Evolutionary conservation across 2,329 filamentous ascomycete species (phyloP).

Genomic region (Curvularia sp.): DNA sequence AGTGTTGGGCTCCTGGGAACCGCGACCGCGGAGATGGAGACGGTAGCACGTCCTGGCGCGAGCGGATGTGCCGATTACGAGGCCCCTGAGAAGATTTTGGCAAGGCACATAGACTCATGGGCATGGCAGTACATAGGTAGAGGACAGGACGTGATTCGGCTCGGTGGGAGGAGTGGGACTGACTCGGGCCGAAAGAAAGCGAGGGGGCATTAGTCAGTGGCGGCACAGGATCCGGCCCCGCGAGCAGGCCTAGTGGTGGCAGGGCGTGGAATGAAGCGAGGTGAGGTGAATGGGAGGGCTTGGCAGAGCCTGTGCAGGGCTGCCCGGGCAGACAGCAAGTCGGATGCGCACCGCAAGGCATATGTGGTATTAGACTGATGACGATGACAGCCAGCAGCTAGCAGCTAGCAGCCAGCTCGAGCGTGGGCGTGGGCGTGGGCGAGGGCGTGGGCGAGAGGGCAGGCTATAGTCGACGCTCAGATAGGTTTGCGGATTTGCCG

Average conservation of each 20-base stretch:
- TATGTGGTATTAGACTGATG: conserved; percentile 13
- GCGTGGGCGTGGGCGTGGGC: no score
- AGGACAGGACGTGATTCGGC: conserved; percentile 16
- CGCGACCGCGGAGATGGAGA: conserved; percentile 29
- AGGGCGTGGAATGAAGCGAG: neutral
- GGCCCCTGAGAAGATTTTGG: conserved; percentile 25
- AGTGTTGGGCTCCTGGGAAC: conserved; percentile 29
- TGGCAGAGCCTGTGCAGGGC: neutral
- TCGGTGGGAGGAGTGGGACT: conserved; percentile 15
- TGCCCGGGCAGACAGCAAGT: neutral
- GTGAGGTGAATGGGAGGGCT: neutral
- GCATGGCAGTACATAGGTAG: neutral
- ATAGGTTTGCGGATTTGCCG: conserved; percentile 26
- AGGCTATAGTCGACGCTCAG: conserved; percentile 16
- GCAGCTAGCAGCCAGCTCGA: no score
- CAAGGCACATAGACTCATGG: conserved; percentile 9
- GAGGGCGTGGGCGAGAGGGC: no score
- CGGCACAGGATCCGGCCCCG: conserved; percentile 18
- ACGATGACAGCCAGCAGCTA: conserved; percentile 3
- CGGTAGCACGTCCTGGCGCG: conserved; percentile 26
- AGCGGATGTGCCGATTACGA: conserved; percentile 30
- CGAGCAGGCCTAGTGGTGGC: conserved; percentile 2
- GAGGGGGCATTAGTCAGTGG: conserved; percentile 18
- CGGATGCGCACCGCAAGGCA: neutral
- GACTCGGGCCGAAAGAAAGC: conserved; percentile 28